phyloP scores from a whole-genome alignment of 345 rosid genomes.

The Salix brachista region DNA sequence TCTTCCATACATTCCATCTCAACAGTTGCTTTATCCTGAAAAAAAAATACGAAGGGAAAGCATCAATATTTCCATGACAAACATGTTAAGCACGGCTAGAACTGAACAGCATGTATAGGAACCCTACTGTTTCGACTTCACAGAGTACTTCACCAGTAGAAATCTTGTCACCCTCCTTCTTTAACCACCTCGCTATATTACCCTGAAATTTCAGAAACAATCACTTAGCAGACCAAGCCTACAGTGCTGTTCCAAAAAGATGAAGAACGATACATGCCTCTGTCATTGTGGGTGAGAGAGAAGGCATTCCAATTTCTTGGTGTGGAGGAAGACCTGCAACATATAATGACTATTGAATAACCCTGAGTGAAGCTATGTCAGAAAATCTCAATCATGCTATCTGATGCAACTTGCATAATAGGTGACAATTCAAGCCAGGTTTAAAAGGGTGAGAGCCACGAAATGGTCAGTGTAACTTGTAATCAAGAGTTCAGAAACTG shows the following conservation, averaged over 20 bases:
- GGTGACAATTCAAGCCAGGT: not conserved
- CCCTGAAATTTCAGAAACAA: slow-evolving; percentile 52
- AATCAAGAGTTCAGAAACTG: not conserved
- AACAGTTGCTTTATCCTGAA: slow-evolving; percentile 90
- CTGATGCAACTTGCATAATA: not conserved
- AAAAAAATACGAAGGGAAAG: slow-evolving; percentile 14
- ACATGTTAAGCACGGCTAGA: slow-evolving; percentile 6
- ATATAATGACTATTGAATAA: not conserved
- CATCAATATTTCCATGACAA: slow-evolving; percentile 3
- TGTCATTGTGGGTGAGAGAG: slow-evolving; percentile 97
- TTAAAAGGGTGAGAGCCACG: not conserved
- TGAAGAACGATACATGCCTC: slow-evolving; percentile 50
- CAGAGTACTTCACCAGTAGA: slow-evolving; percentile 93
- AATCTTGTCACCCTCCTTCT: slow-evolving; percentile 92
- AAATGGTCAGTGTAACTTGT: not conserved
- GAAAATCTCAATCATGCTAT: not conserved
- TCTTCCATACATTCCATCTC: slow-evolving; percentile 99
- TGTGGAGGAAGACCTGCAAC: slow-evolving; percentile 87
- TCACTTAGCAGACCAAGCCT: slow-evolving; percentile 16
- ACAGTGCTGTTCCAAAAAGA: slow-evolving; percentile 3
- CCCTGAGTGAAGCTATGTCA: not conserved
- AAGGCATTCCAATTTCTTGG: slow-evolving; percentile 99
- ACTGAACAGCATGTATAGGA: slow-evolving; percentile 8
- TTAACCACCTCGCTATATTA: slow-evolving; percentile 93
- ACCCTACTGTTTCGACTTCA: slow-evolving; percentile 94